Evolutionary conservation across 768 basidiomycete genomes (phyloP), one percentile per base, ranked within the genome.

Genomic region (Amanita inopinata): DNA sequence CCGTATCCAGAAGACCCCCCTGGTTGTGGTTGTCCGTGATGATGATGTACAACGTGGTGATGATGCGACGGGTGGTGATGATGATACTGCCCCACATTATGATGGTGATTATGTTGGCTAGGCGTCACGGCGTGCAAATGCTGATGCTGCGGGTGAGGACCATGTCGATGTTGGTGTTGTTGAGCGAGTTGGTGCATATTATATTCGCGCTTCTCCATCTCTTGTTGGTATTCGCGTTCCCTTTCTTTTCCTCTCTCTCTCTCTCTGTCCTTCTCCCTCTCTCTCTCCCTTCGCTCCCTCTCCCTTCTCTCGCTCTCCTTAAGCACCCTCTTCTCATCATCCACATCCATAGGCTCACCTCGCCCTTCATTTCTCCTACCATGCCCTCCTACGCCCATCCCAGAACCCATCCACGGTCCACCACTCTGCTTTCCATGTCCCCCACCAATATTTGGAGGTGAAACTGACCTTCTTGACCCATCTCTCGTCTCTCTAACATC

Each of bases 31-130:
- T 50, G 62, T 27, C 39, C 51, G 40, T 61, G 65, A 28, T 67
- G 67, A 44, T 65, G 65, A 45, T 65, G 68, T 5, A 67, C 53
- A 45, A 67, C 64, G 48, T 77, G 76, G 44, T 76, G 72, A 44
- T 79, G 75, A 38, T 73, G 73, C n/a, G 62, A 63, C 2, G 60
- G 51, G 19, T 65, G 67, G 40, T 68, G 72, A 48, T 65, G 74
- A 46, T 73, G 73, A 42, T 69, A 65, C 35, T 62, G 61, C 36
- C 53, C 53, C 3, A 53, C 50, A 40, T 49, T 34, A 39, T 45
- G 47, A 40, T 67, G 64, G 40, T 66, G 60, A 43, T 64, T 52
- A 50, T 23, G 52, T 33, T 50, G 61, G 24, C 51, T 37, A 15
- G 56, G 45, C 24, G 55, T 54, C 22, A 51, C 43, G 19, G 48